Evolutionary conservation across 2,329 filamentous ascomycete species (phyloP), one percentile per base, ranked within the genome.

Genomic region (Dryadomyces quercivorus): DNA sequence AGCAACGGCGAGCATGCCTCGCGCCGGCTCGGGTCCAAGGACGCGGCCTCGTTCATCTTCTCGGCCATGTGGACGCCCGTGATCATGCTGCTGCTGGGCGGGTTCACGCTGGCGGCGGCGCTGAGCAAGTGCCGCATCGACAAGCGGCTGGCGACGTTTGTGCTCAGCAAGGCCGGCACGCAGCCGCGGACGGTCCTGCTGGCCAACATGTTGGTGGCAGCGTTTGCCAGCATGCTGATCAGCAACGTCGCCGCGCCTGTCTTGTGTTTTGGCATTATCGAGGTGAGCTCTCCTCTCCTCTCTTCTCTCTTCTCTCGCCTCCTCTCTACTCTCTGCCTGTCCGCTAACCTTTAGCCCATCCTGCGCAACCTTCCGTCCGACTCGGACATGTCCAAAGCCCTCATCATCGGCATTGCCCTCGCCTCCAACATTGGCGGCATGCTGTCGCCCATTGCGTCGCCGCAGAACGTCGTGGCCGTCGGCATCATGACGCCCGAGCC

Each of bases 11-110:
- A 21, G 12, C 13, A 18, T 12, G 31, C 12, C 57, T 70, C 73
- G 47, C 50, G 42, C 1, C 81, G 92, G 21, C 76, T 98, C 7
- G 77, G 79, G n/a, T 81, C 90, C 3, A 91, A 91, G 66, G 78
- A 82, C 46, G 91, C 93, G 0, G 88, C 92, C 0, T 75, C 80
- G 31, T 92, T 86, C 63, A 86, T 96, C 56, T 97, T 98, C 63
- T 78, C 89, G 5, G 85, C 93, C 26, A 98, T 98, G 93, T 98
- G 93, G 93, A 96, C 92, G 3, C 92, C 93, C 0, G 93, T 98
- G 54, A 98, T 98, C 61, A 97, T 98, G 93, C 81, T 98, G 16
- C 76, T 98, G 21, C 82, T 98, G 0, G 93, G 93, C 61, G 93
- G 93, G 36, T 98, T 98, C 65, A 95, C 93, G 2, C 85, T 98